Base-by-base conservation (phyloP, 129 eudicot species). In the Apium graveolens region DNA sequence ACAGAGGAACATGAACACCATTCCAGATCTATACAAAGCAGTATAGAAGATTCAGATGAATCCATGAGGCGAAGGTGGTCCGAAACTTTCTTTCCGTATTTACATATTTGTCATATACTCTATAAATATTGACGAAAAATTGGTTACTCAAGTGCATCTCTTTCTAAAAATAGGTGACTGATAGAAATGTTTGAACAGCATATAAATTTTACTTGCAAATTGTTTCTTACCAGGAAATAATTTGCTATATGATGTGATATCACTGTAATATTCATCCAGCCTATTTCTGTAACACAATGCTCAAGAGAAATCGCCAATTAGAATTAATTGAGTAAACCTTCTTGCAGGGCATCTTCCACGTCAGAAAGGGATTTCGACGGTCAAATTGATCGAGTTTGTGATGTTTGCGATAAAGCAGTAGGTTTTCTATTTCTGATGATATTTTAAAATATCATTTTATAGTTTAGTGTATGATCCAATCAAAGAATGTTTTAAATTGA, bases 381-480 rank as follows among this genome's bases (percentile, higher is more conserved):
- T 73, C 57, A 26, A 0, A 27, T 18, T 7, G 29, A 26, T 27
- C 76, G 11, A 73, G 55, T 73, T 27, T 73, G 76, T 73, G 76
- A 73, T 43, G 13, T 73, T 43, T 73, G 76, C 37, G 38, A 73
- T 26, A 39, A 73, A 73, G 18, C 5, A 73, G 76, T 73, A 42
- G 29, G 76, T 73, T 73, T 73, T 27, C 57, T 43, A 13, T 5
- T 2, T 43, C 21, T n/a, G 32, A n/a, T 8, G 16, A 57, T 26
- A 55, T 57, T 57, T 57, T 57, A n/a, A 0, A 8, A 57, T n/a
- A n/a, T 57, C 14, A 9, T 57, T 57, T 53, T 6, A 53, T 5
- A 20, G 1, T 53, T n/a, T 7, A 57, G 14, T 55, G 65, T 55
- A 24, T 55, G 66, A n/a, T 10, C 5, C 29, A 57, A 26, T n/a